Percentiles rank a stretch among this genome's conserved stretches.
Evolutionary conservation across 2,329 filamentous ascomycete species (phyloP).

Genomic region (Aspergillus brunneoviolaceus): DNA sequence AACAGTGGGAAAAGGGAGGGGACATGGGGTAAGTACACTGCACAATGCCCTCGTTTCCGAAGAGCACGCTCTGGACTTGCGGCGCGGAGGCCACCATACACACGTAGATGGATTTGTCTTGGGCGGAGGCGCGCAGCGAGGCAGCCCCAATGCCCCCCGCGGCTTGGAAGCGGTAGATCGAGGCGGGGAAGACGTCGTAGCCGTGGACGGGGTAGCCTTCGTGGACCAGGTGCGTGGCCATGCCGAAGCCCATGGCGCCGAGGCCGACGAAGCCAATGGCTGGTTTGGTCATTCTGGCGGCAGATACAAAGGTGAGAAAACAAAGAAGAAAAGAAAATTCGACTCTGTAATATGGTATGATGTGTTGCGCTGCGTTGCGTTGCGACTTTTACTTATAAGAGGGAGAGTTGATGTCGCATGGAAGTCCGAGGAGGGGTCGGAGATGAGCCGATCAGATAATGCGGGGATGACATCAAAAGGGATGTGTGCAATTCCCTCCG

Average conservation of each 20-base stretch:
- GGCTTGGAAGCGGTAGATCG: slow-evolving; percentile 63
- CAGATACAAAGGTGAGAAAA: no score
- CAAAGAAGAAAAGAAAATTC: no score
- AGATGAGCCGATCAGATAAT: neutral
- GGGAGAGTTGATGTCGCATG: neutral
- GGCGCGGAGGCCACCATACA: slow-evolving; percentile 74
- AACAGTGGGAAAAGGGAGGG: neutral
- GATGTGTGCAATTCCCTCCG: neutral
- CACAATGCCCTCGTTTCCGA: slow-evolving; percentile 56
- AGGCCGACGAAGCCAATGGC: slow-evolving; percentile 69
- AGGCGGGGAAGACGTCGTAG: slow-evolving; percentile 68
- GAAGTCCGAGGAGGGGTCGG: neutral
- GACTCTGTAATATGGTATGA: neutral
- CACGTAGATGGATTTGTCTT: slow-evolving; percentile 60
- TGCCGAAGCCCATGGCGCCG: slow-evolving; percentile 79
- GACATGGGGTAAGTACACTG: slow-evolving; percentile 10
- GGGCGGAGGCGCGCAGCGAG: slow-evolving; percentile 62
- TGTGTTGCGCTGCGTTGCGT: neutral
- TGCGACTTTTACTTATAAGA: neutral
- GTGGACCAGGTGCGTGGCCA: slow-evolving; percentile 72
- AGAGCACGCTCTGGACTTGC: slow-evolving; percentile 66
- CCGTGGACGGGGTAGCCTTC: slow-evolving; percentile 67
- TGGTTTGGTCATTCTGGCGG: slow-evolving; percentile 44
- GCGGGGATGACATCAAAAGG: neutral
- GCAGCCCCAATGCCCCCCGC: slow-evolving; percentile 62